Conservation (phyloP, 768 basidiomycete species). For the Harrya chromipes region DNA sequence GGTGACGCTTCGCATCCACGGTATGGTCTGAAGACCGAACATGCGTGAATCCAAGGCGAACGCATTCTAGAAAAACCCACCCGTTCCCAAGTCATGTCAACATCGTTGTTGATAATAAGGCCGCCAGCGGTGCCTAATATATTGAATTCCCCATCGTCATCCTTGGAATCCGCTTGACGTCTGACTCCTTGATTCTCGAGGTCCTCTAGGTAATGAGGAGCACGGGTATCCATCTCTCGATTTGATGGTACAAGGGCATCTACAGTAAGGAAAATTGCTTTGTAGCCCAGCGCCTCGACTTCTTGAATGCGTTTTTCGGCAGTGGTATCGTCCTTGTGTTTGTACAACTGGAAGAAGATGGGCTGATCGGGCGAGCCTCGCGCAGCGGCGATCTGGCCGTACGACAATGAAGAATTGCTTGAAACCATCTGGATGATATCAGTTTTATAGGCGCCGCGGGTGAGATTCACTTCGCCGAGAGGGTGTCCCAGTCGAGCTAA, state of each 20-base stretch:
- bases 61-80: constrained; percentile 30
- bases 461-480: constrained; percentile 82
- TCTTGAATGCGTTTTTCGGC: constrained; percentile 71
- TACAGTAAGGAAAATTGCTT: constrained; percentile 88
- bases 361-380: constrained; percentile 52
- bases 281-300: constrained; percentile 72
- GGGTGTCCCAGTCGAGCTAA: constrained; percentile 88
- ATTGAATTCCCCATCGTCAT: constrained; percentile 36
- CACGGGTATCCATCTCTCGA: constrained; percentile 69
- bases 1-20: constrained; percentile 70
- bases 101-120: constrained; percentile 61
- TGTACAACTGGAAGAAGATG: constrained; percentile 85
- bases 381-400: constrained; percentile 56
- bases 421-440: constrained; percentile 87
- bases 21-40: constrained; percentile 53
- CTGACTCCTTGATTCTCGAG: constrained; percentile 41
- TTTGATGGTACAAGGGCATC: constrained; percentile 85
- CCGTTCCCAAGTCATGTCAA: constrained; percentile 76
- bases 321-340: constrained; percentile 62
- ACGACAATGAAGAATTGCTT: constrained; percentile 70
- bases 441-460: constrained; percentile 58
- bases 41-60: neutral
- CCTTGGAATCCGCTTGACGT: constrained; percentile 22
- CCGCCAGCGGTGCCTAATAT: constrained; percentile 65
- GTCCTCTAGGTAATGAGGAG: constrained; percentile 55